A percentile compares a stretch with the other conserved stretches of the same genome.
Evolutionary conservation across 768 basidiomycete genomes (phyloP).

Genomic region (Russula sp.): DNA sequence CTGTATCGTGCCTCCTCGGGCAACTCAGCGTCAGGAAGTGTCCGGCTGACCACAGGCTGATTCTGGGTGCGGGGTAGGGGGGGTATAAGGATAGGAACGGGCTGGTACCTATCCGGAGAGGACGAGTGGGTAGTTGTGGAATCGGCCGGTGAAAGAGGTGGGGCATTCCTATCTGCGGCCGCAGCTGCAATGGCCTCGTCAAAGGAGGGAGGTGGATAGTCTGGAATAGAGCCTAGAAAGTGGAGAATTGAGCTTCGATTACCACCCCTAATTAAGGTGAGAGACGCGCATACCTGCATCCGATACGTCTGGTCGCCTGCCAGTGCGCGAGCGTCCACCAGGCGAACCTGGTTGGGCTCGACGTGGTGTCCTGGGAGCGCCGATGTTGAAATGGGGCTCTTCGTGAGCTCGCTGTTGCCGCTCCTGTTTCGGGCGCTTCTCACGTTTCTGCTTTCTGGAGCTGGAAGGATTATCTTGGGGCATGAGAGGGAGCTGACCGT

Average conservation of each 20-base stretch:
- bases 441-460: slow-evolving; percentile 36
- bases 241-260: background rate
- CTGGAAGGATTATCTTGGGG: slow-evolving; percentile 46
- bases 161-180: slow-evolving; percentile 13
- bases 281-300: slow-evolving; percentile 27
- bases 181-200: slow-evolving; percentile 47
- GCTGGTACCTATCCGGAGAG: slow-evolving; percentile 9
- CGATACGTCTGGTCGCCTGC: slow-evolving; percentile 25
- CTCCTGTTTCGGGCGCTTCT: slow-evolving; percentile 21
- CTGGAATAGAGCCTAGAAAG: slow-evolving; percentile 33
- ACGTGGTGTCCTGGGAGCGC: slow-evolving; percentile 17
- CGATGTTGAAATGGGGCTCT: slow-evolving; percentile 22
- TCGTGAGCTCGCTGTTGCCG: slow-evolving; percentile 10
- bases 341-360: slow-evolving; percentile 19
- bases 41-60: slow-evolving; percentile 10
- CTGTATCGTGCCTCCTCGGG: slow-evolving; percentile 19
- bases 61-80: slow-evolving; percentile 14
- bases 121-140: slow-evolving; percentile 10
- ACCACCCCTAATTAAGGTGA: background rate
- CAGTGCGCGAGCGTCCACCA: slow-evolving; percentile 6
- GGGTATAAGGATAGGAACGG: slow-evolving; percentile 19
- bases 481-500: slow-evolving; percentile 43
- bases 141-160: slow-evolving; percentile 13
- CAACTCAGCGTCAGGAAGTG: slow-evolving; percentile 1
- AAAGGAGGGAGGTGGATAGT: slow-evolving; percentile 72